Conservation (phyloP, 2,329 filamentous ascomycete species). For the Stagonosporopsis chrysanthemi region DNA sequence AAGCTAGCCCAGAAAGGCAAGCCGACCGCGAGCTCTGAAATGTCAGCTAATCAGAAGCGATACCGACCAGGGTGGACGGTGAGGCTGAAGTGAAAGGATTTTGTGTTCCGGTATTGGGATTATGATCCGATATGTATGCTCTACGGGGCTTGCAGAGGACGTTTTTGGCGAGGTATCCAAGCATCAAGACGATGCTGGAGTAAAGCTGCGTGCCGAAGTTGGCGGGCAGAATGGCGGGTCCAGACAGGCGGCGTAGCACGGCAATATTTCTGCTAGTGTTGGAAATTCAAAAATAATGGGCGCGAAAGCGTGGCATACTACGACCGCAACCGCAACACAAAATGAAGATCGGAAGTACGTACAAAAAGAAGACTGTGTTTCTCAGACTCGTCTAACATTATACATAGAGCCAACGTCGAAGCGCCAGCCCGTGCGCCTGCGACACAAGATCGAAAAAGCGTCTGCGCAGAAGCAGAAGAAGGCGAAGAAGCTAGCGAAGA, state of each 20-base stretch:
- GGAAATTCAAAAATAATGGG: conserved; percentile 37
- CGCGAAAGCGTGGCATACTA: conserved; percentile 23
- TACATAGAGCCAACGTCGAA: conserved; percentile 88
- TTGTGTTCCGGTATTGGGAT: not conserved
- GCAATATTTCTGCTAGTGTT: conserved; percentile 11
- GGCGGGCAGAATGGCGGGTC: not conserved
- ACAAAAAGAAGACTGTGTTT: not conserved
- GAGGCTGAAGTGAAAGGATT: not conserved
- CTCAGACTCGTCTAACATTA: conserved; percentile 11
- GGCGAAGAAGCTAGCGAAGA: conserved; percentile 85
- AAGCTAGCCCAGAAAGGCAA: conserved; percentile 9
- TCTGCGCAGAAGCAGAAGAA: conserved; percentile 91
- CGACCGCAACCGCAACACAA: conserved; percentile 23
- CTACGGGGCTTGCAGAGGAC: not conserved
- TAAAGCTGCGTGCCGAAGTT: not conserved
- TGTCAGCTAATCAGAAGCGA: conserved; percentile 7
- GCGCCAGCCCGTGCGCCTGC: conserved; percentile 84
- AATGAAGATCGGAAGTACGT: conserved; percentile 56
- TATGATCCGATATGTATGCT: not conserved
- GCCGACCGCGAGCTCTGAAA: not conserved
- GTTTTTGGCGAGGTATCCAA: no score
- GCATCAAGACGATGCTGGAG: not conserved
- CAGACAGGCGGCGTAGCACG: not conserved
- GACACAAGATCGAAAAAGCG: conserved; percentile 95
- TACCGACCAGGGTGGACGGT: conserved; percentile 4